Conservation (phyloP, 2,329 filamentous ascomycete species). For the Pseudogymnoascus sp. region DNA sequence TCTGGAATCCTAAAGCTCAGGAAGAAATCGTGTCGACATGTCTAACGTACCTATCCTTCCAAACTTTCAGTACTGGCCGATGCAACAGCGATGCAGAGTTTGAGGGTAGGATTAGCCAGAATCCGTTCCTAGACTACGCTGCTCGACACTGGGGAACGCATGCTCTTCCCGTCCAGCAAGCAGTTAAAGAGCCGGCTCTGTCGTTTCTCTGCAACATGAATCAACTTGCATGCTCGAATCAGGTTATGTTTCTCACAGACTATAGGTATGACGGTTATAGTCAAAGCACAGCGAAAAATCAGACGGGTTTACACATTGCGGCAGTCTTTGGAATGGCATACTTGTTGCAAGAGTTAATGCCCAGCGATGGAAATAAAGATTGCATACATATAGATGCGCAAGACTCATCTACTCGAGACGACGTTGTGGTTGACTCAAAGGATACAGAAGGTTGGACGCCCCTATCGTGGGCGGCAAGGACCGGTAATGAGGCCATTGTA, state of each 20-base stretch:
- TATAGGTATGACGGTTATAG: background rate
- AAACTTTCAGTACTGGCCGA: background rate
- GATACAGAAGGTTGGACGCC: background rate
- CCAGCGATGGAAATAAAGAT: background rate
- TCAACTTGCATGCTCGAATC: background rate
- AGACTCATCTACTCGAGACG: background rate
- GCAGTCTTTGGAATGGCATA: conserved; percentile 16
- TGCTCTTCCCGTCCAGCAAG: background rate
- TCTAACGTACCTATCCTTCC: background rate
- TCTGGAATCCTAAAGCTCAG: background rate
- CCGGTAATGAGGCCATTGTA: background rate
- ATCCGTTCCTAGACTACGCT: background rate
- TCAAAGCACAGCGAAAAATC: background rate
- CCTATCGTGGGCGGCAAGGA: background rate
- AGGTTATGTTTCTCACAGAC: background rate
- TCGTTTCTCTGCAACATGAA: background rate
- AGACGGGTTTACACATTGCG: conserved; percentile 17
- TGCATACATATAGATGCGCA: background rate
- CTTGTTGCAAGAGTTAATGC: conserved; percentile 5
- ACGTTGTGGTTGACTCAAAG: background rate
- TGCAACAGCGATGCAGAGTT: background rate
- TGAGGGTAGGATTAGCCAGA: background rate
- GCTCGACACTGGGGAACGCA: background rate
- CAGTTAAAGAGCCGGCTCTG: background rate
- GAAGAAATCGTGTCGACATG: background rate